Evolutionary conservation across 176 grass and related monocot genomes (phyloP).

Genomic region (Chloris gayana): DNA sequence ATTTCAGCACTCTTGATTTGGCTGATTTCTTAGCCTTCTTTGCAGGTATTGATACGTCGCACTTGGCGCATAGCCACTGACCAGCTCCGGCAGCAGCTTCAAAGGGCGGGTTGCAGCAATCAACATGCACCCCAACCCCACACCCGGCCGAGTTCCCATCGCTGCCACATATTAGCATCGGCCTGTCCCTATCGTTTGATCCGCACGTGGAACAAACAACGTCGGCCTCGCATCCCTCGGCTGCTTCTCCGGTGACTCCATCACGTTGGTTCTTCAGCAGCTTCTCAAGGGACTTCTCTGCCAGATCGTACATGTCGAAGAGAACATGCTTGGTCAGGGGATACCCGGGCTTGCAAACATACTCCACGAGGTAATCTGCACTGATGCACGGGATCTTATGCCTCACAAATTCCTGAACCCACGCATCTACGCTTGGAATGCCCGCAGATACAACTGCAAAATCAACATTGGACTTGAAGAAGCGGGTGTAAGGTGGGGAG

Average conservation of each 20-base stretch:
- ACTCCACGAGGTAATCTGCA: constrained; percentile 90
- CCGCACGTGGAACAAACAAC: constrained; percentile 55
- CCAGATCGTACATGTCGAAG: constrained; percentile 70
- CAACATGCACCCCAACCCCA: constrained; percentile 54
- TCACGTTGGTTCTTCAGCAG: constrained; percentile 41
- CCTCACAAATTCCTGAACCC: constrained; percentile 73
- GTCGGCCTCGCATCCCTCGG: constrained; percentile 11
- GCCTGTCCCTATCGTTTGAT: constrained; percentile 46
- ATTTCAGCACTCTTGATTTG: constrained; percentile 38
- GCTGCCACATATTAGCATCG: constrained; percentile 66
- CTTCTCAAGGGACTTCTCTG: constrained; percentile 66
- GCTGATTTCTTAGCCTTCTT: constrained; percentile 37
- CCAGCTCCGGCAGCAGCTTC: constrained; percentile 35
- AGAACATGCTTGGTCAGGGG: constrained; percentile 76
- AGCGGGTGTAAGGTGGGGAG: constrained; percentile 80
- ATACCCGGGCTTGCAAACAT: constrained; percentile 76
- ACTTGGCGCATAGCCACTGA: constrained; percentile 74
- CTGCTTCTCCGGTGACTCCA: background rate
- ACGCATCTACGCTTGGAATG: constrained; percentile 52
- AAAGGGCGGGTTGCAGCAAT: constrained; percentile 56
- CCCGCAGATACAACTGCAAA: constrained; percentile 64
- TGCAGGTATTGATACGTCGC: constrained; percentile 20
- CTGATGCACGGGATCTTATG: constrained; percentile 74
- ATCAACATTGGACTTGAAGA: constrained; percentile 54
- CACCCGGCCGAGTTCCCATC: constrained; percentile 43